A percentile compares a stretch with the other conserved stretches of the same genome.
phyloP scores from a whole-genome alignment of 23 red algal species.

The Gracilaria vermiculophylla region DNA sequence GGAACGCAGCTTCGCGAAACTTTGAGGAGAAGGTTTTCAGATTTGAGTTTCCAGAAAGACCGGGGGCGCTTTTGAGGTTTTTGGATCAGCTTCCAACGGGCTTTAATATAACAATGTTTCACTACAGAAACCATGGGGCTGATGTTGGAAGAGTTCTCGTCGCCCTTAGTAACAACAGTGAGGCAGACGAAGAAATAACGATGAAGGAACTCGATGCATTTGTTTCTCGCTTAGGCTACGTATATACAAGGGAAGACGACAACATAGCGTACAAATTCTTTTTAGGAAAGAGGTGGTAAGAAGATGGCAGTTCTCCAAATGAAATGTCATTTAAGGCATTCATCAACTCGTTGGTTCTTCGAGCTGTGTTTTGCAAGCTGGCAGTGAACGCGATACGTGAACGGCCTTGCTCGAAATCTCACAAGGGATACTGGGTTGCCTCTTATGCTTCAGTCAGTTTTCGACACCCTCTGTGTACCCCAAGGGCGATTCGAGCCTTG shows the following conservation, averaged over 20 bases:
- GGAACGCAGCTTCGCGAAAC: conserved; percentile 15
- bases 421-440: too few relatives aligned
- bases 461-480: too few relatives aligned
- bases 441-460: too few relatives aligned
- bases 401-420: too few relatives aligned
- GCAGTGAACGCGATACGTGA: too few relatives aligned
- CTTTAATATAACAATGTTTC: conserved; percentile 96
- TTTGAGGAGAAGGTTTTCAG: conserved; percentile 80
- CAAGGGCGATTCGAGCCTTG: too few relatives aligned
- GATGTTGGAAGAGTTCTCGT: conserved; percentile 95
- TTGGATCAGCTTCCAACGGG: conserved; percentile 47
- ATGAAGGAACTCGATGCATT: conserved; percentile 42
- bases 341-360: too few relatives aligned
- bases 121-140: conserved; percentile 97
- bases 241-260: conserved; percentile 46
- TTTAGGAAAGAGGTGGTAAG: conserved; percentile 33
- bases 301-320: too few relatives aligned
- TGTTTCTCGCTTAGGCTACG: conserved; percentile 65
- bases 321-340: too few relatives aligned
- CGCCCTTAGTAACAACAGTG: conserved; percentile 48
- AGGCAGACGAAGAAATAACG: background rate
- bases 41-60: conserved; percentile 96
- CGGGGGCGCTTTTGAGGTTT: conserved; percentile 85
- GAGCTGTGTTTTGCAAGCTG: too few relatives aligned
- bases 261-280: conserved; percentile 68